These are phyloP conservation scores for Amylocystis lapponica DNA, from an alignment of 768 basidiomycete genomes.

Conservation along the genomic window DNA sequence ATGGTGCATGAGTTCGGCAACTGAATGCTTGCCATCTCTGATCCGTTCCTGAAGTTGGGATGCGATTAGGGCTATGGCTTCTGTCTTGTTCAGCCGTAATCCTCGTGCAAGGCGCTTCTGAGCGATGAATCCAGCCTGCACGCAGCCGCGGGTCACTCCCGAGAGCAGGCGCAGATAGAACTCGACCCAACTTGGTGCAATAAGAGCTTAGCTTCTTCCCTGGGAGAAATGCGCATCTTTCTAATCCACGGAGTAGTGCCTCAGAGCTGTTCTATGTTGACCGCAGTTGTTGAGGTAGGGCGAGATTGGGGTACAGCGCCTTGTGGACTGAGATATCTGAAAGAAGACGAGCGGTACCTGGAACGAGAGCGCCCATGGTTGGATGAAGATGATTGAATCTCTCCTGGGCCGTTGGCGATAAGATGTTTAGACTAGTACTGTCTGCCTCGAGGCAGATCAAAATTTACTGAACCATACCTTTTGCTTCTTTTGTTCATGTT, in stretches of 20 bases:
- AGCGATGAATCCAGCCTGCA: conserved; percentile 78
- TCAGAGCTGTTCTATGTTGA: too few relatives aligned
- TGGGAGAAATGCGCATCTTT: conserved; percentile 64
- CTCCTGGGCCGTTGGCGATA: neutral
- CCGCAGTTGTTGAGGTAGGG: too few relatives aligned
- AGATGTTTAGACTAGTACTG: too few relatives aligned
- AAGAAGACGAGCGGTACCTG: neutral
- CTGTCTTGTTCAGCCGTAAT: conserved; percentile 76
- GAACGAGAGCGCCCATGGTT: neutral
- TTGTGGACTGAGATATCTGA: too few relatives aligned
- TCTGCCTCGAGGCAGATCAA: too few relatives aligned
- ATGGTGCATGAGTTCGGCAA: conserved; percentile 88
- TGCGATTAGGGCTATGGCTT: conserved; percentile 86
- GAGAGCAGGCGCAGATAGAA: neutral
- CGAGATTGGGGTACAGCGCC: too few relatives aligned
- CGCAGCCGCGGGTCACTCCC: neutral
- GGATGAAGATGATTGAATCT: neutral
- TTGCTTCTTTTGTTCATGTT: too few relatives aligned
- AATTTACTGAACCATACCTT: too few relatives aligned
- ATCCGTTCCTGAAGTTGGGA: conserved; percentile 92
- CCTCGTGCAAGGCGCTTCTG: conserved; percentile 96
- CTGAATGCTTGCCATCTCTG: conserved; percentile 82
- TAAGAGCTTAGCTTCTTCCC: conserved; percentile 70
- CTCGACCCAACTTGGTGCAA: conserved; percentile 53
- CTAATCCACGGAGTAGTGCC: neutral